Evolutionary conservation across 352 stramenopile genomes (phyloP).

Genomic region (Aphanomyces cochlioides): DNA sequence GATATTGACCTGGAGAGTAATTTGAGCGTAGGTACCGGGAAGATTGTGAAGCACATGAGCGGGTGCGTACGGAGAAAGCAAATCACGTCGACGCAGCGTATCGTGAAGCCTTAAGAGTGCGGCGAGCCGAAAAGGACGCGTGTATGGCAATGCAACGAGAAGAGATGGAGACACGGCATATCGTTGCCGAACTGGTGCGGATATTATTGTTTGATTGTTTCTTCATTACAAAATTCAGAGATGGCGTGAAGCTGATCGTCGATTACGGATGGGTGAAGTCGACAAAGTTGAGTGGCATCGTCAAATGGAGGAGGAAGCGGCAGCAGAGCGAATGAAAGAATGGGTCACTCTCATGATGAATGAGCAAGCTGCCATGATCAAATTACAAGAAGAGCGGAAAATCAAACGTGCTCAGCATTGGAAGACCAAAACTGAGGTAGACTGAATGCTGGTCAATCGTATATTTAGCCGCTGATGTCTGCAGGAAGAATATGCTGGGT

Average conservation of each 20-base stretch:
- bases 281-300: constrained; percentile 15
- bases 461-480: constrained; percentile 34
- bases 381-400: constrained; percentile 36
- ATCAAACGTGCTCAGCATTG: background rate
- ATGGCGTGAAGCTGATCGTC: constrained; percentile 16
- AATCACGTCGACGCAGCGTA: constrained; percentile 39
- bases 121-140: constrained; percentile 44
- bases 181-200: constrained; percentile 34
- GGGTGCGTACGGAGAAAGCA: constrained; percentile 40
- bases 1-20: no score
- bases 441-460: constrained; percentile 37
- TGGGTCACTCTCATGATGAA: background rate
- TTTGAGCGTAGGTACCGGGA: constrained; percentile 29
- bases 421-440: constrained; percentile 8
- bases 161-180: constrained; percentile 53
- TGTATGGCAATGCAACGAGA: constrained; percentile 53
- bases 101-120: constrained; percentile 35
- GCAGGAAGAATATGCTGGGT: constrained; percentile 37
- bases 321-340: background rate
- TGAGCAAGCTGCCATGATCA: constrained; percentile 35
- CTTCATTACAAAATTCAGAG: background rate
- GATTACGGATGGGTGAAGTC: constrained; percentile 20
- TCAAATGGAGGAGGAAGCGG: constrained; percentile 10
- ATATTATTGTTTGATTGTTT: background rate
- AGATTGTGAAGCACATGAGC: constrained; percentile 51